phyloP scores from a whole-genome alignment of 306 rosid genomes.

The Prunus armeniaca region DNA sequence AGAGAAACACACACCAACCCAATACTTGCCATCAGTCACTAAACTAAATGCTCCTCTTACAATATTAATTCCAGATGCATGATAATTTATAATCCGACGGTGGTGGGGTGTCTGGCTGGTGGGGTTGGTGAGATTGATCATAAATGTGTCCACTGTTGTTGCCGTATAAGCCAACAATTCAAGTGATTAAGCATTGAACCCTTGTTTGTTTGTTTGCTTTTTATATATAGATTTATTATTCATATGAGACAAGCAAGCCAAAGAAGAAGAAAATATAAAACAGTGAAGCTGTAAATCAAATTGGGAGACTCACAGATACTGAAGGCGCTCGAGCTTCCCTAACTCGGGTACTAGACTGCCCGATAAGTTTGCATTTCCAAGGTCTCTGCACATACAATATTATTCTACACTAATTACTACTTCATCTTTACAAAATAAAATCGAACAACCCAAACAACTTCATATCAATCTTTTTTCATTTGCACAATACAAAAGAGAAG shows the following conservation, averaged over 20 bases:
- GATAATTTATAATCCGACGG: neutral
- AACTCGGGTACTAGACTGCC: conserved; percentile 70
- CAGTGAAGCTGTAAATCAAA: neutral
- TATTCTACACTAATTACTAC: neutral
- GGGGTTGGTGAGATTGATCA: conserved; percentile 19
- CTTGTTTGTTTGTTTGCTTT: neutral
- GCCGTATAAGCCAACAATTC: no score
- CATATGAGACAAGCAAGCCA: no score
- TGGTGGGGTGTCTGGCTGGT: conserved; percentile 9
- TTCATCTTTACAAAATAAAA: neutral
- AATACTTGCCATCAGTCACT: conserved; percentile 1
- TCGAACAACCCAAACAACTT: neutral
- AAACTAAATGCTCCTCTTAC: neutral
- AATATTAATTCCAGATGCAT: neutral
- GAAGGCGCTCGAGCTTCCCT: conserved; percentile 71
- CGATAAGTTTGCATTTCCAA: conserved; percentile 77
- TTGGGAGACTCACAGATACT: conserved; percentile 57
- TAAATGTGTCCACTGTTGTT: neutral
- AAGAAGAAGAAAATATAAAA: no score
- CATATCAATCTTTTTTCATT: neutral
- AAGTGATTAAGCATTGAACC: neutral
- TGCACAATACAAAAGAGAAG: no score
- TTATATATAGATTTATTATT: no score
- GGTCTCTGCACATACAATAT: conserved; percentile 51
- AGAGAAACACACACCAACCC: conserved; percentile 4